Evolutionary conservation across 2,329 filamentous ascomycete genomes (phyloP).

Genomic region (Chalaropsis ovoidea): DNA sequence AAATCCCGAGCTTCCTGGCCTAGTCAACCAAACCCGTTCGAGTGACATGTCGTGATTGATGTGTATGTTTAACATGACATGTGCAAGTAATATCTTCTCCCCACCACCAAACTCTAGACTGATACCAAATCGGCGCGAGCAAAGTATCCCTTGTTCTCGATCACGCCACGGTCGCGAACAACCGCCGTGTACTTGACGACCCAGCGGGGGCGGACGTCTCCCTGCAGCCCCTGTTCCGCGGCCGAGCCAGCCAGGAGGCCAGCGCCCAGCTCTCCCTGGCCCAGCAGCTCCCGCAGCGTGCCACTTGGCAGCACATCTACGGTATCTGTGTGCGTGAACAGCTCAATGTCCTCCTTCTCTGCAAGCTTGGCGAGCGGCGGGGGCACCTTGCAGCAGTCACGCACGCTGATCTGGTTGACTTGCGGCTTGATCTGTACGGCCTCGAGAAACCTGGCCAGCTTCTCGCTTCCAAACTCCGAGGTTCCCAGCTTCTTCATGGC

Average conservation of each 20-base stretch:
- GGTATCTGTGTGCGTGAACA: conserved; percentile 89
- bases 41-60: background rate
- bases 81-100: background rate
- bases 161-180: conserved; percentile 83
- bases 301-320: conserved; percentile 81
- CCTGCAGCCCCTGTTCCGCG: conserved; percentile 50
- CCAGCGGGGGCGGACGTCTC: conserved; percentile 80
- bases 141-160: conserved; percentile 98
- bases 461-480: conserved; percentile 80
- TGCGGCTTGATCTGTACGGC: conserved; percentile 61
- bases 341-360: conserved; percentile 70
- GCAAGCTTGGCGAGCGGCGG: conserved; percentile 75
- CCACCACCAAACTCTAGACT: conserved; percentile 26
- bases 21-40: background rate
- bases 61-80: background rate
- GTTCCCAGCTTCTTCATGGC: conserved; percentile 68
- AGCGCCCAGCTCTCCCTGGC: conserved; percentile 59
- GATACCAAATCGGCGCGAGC: conserved; percentile 63
- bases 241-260: conserved; percentile 53
- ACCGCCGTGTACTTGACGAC: conserved; percentile 96
- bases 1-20: background rate
- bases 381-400: conserved; percentile 91
- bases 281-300: conserved; percentile 73
- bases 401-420: conserved; percentile 92
- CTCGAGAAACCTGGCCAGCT: conserved; percentile 66